Conservation (phyloP, 2,329 filamentous ascomycete genomes). For the Madurella mycetomatis region DNA sequence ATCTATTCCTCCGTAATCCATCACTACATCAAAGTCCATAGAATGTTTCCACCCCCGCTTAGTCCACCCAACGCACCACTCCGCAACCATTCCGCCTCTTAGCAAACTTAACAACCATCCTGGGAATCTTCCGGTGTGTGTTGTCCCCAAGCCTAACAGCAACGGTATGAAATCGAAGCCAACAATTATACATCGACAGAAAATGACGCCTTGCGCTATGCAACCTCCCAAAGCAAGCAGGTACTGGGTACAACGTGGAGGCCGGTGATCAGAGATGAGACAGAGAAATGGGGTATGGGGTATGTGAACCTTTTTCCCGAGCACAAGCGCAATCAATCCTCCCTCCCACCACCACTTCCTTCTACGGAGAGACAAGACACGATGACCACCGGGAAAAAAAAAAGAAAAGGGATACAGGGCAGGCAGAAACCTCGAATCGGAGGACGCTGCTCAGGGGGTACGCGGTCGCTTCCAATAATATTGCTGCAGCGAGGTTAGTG, state of each 20-base stretch:
- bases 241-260: slow-evolving; percentile 2
- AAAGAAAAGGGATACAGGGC: neutral
- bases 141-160: neutral
- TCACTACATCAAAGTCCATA: slow-evolving; percentile 3
- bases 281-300: slow-evolving; percentile 12
- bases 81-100: neutral
- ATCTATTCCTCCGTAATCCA: slow-evolving; percentile 5
- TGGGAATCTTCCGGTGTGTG: neutral
- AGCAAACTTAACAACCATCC: neutral
- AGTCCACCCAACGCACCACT: neutral
- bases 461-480: slow-evolving; percentile 65
- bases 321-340: slow-evolving; percentile 6
- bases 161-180: neutral
- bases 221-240: slow-evolving; percentile 20
- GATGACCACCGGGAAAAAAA: neutral
- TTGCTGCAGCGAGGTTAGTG: slow-evolving; percentile 44
- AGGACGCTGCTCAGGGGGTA: slow-evolving; percentile 44
- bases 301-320: slow-evolving; percentile 7
- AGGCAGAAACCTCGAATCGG: neutral
- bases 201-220: slow-evolving; percentile 25
- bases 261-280: slow-evolving; percentile 4
- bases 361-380: neutral
- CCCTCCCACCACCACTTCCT: neutral
- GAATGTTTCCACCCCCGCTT: neutral
- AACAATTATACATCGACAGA: slow-evolving; percentile 16